Base-by-base conservation (phyloP, 257 asterid species). In the Nicotiana noctiflora region DNA sequence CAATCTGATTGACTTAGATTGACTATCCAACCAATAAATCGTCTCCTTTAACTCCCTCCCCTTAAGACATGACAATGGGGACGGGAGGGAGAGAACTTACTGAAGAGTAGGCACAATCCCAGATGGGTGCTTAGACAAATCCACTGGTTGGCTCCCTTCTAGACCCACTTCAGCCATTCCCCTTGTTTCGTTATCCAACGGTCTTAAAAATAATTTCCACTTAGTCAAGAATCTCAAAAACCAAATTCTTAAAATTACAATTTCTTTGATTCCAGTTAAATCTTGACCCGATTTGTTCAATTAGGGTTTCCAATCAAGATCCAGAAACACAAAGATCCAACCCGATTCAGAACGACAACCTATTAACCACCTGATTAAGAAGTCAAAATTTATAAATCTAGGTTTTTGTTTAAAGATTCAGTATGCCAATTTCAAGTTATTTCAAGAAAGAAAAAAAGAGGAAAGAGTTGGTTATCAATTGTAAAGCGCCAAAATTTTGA, bases 131-230 rank as follows among this genome's bases (percentile, higher is more conserved):
- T 81, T 77, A 52, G 87, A 81, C 62, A 81, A 56, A 84, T 84
- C 84, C 57, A 81, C 84, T 5, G 87, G 80, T 62, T 77, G 84
- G 82, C 81, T 84, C 82, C 84, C 87, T 77, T 77, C 84, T 72
- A 81, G 19, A 6, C 76, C 82, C 12, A 80, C 37, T 29, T 78
- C 79, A 2, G 75, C 79, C 85, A 83, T 79, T 31, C 29, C 46
- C 46, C 46, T 40, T 40, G 46, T 40, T 40, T 40, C 46, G 10
- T 40, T 40, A 40, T 40, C 46, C 46, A 40, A 7, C 46, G 46
- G 46, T 40, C 46, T 40, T 11, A 40, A 40, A 40, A 40, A 6
- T 6, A 37, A 40, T 40, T 40, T 40, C 11, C 46, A 40, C 46
- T 40, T 40, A 7, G 46, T 40, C 46, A 40, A 40, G 11, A 40